Evolutionary conservation across 2,329 filamentous ascomycete genomes (phyloP).

Genomic region (Epicoccum sorghinum): DNA sequence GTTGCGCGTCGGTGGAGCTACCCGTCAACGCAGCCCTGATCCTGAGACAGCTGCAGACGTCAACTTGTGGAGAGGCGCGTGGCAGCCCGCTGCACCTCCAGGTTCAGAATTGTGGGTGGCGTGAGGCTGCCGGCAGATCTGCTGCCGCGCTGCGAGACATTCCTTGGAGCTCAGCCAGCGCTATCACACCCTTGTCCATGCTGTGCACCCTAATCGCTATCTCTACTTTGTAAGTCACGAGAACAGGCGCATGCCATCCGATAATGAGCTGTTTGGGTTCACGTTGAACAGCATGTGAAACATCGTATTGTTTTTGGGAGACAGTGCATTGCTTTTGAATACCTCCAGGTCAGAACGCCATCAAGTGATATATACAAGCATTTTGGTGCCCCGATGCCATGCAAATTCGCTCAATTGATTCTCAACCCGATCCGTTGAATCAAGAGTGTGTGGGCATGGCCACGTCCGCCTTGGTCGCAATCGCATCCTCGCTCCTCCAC

Average conservation of each 20-base stretch:
- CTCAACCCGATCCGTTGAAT: neutral
- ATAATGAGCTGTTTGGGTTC: neutral
- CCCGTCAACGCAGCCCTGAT: neutral
- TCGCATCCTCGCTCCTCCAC: slow-evolving; percentile 85
- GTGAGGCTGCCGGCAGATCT: neutral
- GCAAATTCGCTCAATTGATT: neutral
- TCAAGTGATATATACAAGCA: slow-evolving; percentile 5
- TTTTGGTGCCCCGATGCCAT: neutral
- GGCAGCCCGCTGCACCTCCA: neutral
- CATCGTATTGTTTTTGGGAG: neutral
- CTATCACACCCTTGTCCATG: neutral
- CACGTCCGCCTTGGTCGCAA: slow-evolving; percentile 82
- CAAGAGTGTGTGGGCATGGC: slow-evolving; percentile 78
- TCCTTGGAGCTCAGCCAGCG: neutral
- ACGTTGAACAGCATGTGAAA: neutral
- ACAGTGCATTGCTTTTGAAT: slow-evolving; percentile 3
- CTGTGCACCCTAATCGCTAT: neutral
- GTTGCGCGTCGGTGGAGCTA: slow-evolving; percentile 7
- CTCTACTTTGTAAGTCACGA: neutral
- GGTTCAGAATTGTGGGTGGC: slow-evolving; percentile 7
- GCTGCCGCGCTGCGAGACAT: neutral
- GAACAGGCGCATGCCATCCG: slow-evolving; percentile 2
- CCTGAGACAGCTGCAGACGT: neutral
- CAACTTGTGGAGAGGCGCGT: neutral
- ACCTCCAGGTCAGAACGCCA: neutral